These are phyloP conservation scores for Hortiboletus flavorubellus DNA, from an alignment of 768 basidiomycete genomes.

Conservation along the genomic window DNA sequence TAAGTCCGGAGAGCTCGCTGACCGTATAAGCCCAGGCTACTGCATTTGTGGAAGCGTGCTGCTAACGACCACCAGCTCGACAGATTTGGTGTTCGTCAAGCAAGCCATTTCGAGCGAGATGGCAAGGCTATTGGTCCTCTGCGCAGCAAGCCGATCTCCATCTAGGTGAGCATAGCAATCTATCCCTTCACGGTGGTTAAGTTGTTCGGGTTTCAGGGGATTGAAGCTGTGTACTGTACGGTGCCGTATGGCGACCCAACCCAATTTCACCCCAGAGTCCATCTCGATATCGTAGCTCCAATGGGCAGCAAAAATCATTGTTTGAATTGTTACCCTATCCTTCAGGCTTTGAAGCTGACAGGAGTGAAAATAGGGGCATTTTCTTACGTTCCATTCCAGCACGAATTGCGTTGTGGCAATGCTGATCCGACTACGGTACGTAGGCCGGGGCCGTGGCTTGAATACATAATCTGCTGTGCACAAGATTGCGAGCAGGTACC, in stretches of 20 bases:
- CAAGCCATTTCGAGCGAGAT: constrained; percentile 32
- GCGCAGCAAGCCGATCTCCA: constrained; percentile 32
- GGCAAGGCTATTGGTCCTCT: constrained; percentile 36
- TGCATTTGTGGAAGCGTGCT: constrained; percentile 41
- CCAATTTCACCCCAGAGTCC: constrained; percentile 17
- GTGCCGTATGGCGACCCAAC: constrained; percentile 29
- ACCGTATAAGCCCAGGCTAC: constrained; percentile 28
- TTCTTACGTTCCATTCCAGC: constrained; percentile 23
- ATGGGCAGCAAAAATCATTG: constrained; percentile 17
- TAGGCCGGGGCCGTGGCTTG: not conserved
- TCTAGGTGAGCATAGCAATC: constrained; percentile 27
- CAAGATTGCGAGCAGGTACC: not conserved
- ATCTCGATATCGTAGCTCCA: constrained; percentile 10
- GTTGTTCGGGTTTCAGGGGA: constrained; percentile 29
- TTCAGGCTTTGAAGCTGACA: constrained; percentile 35
- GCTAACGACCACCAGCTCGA: constrained; percentile 31
- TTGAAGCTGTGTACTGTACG: constrained; percentile 15
- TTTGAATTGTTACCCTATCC: constrained; percentile 31
- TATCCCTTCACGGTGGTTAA: not conserved
- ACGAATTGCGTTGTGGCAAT: constrained; percentile 25
- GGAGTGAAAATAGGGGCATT: constrained; percentile 33
- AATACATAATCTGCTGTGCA: not conserved
- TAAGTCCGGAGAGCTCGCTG: constrained; percentile 21
- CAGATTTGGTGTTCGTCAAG: constrained; percentile 37
- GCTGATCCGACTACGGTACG: constrained; percentile 17